phyloP scores from a whole-genome alignment of 768 basidiomycete species.

The Amanita polypyramis region DNA sequence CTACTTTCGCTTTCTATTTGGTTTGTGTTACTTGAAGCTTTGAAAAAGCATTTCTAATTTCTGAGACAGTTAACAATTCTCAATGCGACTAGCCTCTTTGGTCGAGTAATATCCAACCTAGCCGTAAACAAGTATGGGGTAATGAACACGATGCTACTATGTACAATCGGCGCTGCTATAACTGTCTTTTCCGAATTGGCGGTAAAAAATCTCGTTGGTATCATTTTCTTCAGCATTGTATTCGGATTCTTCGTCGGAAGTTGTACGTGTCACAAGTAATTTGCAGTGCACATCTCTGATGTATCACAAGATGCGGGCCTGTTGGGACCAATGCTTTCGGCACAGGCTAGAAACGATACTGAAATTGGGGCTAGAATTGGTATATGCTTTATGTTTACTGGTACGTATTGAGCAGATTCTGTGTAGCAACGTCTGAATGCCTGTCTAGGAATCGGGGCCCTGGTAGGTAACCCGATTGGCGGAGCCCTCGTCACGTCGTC shows the following conservation, averaged over 20 bases:
- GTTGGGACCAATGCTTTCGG: conserved; percentile 31
- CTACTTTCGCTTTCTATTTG: conserved; percentile 45
- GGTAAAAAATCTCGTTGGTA: conserved; percentile 21
- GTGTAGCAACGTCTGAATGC: not conserved
- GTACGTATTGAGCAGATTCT: conserved; percentile 17
- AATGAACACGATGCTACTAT: conserved; percentile 28
- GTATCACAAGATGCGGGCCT: conserved; percentile 26
- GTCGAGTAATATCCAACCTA: conserved; percentile 35
- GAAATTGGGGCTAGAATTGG: conserved; percentile 49
- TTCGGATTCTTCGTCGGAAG: conserved; percentile 41
- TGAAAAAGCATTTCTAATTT: not conserved
- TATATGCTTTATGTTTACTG: conserved; percentile 36
- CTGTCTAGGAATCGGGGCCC: conserved; percentile 27
- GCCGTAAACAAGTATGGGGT: conserved; percentile 29
- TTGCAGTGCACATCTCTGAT: conserved; percentile 8
- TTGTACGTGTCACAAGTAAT: conserved; percentile 23
- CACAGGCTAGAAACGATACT: conserved; percentile 30
- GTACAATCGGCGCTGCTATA: conserved; percentile 19
- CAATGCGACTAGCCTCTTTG: conserved; percentile 38
- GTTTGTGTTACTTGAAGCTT: conserved; percentile 18
- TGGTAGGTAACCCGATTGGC: conserved; percentile 42
- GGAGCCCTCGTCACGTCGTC: conserved; percentile 41
- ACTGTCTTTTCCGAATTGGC: conserved; percentile 35
- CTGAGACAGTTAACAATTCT: conserved; percentile 34
- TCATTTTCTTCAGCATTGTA: conserved; percentile 27